Conservation (phyloP, 2,329 filamentous ascomycete genomes). For the Pseudopithomyces chartarum region DNA sequence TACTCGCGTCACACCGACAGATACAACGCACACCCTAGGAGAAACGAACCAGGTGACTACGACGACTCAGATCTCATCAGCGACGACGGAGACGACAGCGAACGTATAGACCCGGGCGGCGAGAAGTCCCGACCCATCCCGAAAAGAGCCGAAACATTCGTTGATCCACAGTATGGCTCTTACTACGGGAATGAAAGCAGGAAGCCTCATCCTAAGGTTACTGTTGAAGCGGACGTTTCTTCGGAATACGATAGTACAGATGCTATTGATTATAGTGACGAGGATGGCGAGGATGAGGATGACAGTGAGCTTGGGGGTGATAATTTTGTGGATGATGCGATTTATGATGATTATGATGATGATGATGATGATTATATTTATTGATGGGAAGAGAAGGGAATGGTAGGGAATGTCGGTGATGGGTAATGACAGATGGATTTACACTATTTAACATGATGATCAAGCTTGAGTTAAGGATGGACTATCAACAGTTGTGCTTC, state of each 20-base stretch:
- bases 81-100: not conserved
- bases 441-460: no score
- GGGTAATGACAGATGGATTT: no score
- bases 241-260: not conserved
- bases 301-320: not conserved
- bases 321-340: not conserved
- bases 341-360: not conserved
- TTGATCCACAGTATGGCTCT: not conserved
- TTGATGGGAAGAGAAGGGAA: constrained; percentile 16
- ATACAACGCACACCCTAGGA: not conserved
- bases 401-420: not conserved
- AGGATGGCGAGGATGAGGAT: not conserved
- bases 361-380: not conserved
- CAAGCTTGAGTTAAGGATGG: no score
- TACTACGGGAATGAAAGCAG: not conserved
- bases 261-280: not conserved
- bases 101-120: not conserved
- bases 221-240: not conserved
- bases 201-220: no score
- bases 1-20: no score
- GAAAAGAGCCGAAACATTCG: not conserved
- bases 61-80: not conserved
- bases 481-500: no score
- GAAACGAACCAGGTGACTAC: not conserved
- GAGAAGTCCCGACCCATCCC: no score